Evolutionary conservation across 345 rosid species (phyloP).

Genomic region (Stellera chamaejasme): DNA sequence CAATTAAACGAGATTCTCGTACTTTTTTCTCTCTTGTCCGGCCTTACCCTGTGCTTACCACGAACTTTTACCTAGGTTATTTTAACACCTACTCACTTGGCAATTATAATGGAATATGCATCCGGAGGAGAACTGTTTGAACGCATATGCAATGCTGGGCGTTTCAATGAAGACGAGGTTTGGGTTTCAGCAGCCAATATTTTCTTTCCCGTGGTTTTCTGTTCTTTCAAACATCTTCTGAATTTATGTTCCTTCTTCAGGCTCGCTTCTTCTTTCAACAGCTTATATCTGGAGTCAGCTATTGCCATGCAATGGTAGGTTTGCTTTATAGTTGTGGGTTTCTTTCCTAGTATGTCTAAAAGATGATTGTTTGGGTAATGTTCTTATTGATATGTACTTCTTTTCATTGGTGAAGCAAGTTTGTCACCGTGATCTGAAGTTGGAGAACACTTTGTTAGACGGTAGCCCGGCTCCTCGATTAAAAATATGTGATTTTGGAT

Average conservation of each 20-base stretch:
- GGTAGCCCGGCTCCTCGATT: conserved; percentile 93
- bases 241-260: conserved; percentile 26
- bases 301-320: conserved; percentile 89
- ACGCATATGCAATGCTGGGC: conserved; percentile 78
- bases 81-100: conserved; percentile 91
- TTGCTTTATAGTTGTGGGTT: not conserved
- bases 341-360: conserved; percentile 6
- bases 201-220: not conserved
- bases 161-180: conserved; percentile 95
- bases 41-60: conserved; percentile 1
- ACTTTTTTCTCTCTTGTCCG: not conserved
- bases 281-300: conserved; percentile 93
- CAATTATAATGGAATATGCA: conserved; percentile 29
- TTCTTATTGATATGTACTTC: conserved; percentile 11
- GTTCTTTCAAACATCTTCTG: too few relatives aligned
- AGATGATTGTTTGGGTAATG: conserved; percentile 3
- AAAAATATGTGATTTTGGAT: conserved; percentile 95
- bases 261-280: conserved; percentile 98
- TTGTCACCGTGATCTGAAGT: conserved; percentile 86
- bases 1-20: not conserved
- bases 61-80: conserved; percentile 36
- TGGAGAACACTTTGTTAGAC: conserved; percentile 89
- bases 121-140: conserved; percentile 87
- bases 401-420: conserved; percentile 63
- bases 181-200: not conserved